phyloP scores from a whole-genome alignment of 805 yeast genomes.

The Citeromyces matritensis region DNA sequence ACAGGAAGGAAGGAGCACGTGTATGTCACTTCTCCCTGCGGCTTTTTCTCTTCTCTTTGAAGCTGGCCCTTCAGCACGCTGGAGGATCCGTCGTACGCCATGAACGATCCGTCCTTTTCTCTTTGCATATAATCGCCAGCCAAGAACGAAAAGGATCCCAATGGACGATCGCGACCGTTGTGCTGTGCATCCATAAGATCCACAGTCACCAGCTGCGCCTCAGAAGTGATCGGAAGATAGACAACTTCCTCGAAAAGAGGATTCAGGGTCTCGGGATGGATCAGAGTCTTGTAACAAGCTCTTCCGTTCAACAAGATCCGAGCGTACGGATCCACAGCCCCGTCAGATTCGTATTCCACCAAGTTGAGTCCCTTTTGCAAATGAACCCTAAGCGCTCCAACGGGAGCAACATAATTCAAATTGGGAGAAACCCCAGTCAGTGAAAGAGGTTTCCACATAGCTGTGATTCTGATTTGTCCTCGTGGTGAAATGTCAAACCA shows the following conservation, averaged over 20 bases:
- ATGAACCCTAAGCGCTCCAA: conserved; percentile 53
- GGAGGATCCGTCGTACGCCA: conserved; percentile 35
- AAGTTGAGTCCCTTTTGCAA: conserved; percentile 36
- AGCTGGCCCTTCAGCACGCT: conserved; percentile 21
- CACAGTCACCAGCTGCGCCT: conserved; percentile 40
- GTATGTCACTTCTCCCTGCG: conserved; percentile 35
- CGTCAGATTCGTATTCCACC: conserved; percentile 46
- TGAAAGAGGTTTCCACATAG: conserved; percentile 60
- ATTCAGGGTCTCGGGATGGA: conserved; percentile 33
- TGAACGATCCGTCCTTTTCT: conserved; percentile 27
- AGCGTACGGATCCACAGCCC: conserved; percentile 66
- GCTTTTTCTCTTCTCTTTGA: conserved; percentile 12
- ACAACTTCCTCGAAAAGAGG: conserved; percentile 47
- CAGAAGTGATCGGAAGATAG: conserved; percentile 46
- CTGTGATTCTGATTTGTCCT: conserved; percentile 38
- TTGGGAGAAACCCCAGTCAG: conserved; percentile 32
- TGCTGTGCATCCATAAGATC: conserved; percentile 56
- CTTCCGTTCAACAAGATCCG: conserved; percentile 43
- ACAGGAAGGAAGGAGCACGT: conserved; percentile 53
- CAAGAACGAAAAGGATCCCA: conserved; percentile 43
- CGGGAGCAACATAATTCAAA: conserved; percentile 34
- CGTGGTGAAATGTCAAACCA: conserved; percentile 33
- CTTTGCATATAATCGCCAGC: conserved; percentile 31
- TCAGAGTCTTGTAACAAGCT: conserved; percentile 35
- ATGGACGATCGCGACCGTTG: conserved; percentile 43